Base-by-base conservation (phyloP, 768 basidiomycete species). In the Mycena haematopus region DNA sequence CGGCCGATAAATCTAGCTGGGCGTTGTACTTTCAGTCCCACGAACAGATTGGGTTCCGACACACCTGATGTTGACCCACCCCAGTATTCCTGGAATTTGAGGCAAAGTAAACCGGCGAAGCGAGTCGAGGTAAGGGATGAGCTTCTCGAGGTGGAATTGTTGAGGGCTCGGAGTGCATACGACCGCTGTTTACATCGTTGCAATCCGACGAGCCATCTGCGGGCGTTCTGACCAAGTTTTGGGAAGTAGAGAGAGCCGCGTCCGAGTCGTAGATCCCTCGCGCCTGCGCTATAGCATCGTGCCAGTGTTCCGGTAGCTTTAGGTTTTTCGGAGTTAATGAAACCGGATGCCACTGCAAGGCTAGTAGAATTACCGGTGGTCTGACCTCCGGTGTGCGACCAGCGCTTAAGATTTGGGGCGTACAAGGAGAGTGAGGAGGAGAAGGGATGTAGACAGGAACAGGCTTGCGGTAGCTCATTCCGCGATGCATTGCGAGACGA, bases 391-490 rank as follows among this genome's bases (percentile, higher is more conserved):
- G 11, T 38, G 51, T 56, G 44, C 22, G 56, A 54, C 51, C 46
- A 11, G 53, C 60, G 54, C 40, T 44, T 22, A 50, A 6, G 33
- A 38, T 21, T 29, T 49, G 24, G 15, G 61, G 40, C 58, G 70
- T 72, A 31, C 6, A 31, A 15, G 81, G 81, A 6, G 80, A 80
- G 1, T 81, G 74, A 51, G 86, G 84, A 6, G 88, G 85, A 14
- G 89, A 88, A 35, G 89, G 89, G 46, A 88, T 79, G 74, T 85
- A 90, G 55, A 75, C 74, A 3, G 90, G 90, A 42, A 84, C 88
- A 33, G 90, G 90, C 72, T 91, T 91, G 56, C 89, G 80, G 72
- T 88, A 86, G 72, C 85, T 88, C 83, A 84, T 84, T 68, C 74
- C 73, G 49, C 77, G 77, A 57, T 71, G 75, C 76, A 80, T 75